Conservation (phyloP, 495 filamentous ascomycete species). For the Penicillium atrosanguineum region DNA sequence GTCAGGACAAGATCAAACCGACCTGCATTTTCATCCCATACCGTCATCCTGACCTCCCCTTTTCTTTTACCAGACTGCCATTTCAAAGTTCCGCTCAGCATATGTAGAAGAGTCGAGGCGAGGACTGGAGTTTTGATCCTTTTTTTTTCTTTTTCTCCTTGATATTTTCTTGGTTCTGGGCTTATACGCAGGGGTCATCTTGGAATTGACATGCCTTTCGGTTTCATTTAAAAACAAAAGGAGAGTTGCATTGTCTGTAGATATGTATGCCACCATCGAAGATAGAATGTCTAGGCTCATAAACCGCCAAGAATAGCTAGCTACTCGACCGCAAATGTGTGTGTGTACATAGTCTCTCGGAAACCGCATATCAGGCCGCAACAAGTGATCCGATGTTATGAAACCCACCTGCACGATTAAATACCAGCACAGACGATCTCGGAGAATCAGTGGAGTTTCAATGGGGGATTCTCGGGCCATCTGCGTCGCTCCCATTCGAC, state of each 20-base stretch:
- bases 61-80: not conserved
- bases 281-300: no score
- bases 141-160: not conserved
- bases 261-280: no score
- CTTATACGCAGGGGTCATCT: not conserved
- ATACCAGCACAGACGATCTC: not conserved
- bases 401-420: not conserved
- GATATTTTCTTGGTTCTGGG: not conserved
- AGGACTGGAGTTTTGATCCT: constrained; percentile 12
- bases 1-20: constrained; percentile 11
- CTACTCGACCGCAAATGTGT: no score
- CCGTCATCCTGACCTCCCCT: not conserved
- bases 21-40: constrained; percentile 2
- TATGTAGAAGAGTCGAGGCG: constrained; percentile 13
- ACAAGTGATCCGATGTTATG: not conserved
- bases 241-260: no score
- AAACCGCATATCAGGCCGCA: not conserved
- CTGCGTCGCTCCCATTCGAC: constrained; percentile 6
- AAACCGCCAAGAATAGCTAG: no score
- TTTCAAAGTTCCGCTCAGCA: constrained; percentile 6
- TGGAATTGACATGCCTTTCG: not conserved
- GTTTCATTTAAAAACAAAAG: not conserved
- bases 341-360: no score
- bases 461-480: constrained; percentile 3
- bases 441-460: constrained; percentile 7